phyloP scores from a whole-genome alignment of 495 filamentous ascomycete species.

The Hyaloscypha hepaticicola region DNA sequence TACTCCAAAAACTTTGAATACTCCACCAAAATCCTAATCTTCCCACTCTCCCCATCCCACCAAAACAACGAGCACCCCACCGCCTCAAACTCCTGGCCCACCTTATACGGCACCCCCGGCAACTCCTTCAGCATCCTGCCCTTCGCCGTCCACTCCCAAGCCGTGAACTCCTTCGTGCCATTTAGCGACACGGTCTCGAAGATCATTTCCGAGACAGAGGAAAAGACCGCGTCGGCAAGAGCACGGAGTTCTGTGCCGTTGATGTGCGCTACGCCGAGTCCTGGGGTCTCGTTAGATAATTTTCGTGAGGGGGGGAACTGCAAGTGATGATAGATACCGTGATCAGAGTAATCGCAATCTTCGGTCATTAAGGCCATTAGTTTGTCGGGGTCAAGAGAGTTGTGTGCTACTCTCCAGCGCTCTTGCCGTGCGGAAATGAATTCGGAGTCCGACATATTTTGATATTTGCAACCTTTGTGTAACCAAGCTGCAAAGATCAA shows the following conservation, averaged over 20 bases:
- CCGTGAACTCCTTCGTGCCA: slow-evolving; percentile 6
- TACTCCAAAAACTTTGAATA: neutral
- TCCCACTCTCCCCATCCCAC: slow-evolving; percentile 4
- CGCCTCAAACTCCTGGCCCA: neutral
- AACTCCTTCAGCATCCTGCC: neutral
- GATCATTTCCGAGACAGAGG: neutral
- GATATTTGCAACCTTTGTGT: neutral
- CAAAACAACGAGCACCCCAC: slow-evolving; percentile 8
- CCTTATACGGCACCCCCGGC: neutral
- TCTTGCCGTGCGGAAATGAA: slow-evolving; percentile 6
- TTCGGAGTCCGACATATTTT: neutral
- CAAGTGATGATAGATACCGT: neutral
- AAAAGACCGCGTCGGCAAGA: neutral
- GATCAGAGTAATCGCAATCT: slow-evolving; percentile 4
- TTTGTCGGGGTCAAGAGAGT: neutral
- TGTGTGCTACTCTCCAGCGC: slow-evolving; percentile 1
- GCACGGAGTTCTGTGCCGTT: neutral
- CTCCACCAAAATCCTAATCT: neutral
- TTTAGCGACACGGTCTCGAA: slow-evolving; percentile 7
- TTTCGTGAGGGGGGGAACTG: neutral
- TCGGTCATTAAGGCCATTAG: neutral
- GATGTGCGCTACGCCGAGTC: neutral
- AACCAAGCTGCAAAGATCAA: neutral
- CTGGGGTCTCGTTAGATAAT: neutral
- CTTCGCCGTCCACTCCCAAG: slow-evolving; percentile 7